phyloP scores from a whole-genome alignment of 2,329 filamentous ascomycete species.

The Apiospora koreana region DNA sequence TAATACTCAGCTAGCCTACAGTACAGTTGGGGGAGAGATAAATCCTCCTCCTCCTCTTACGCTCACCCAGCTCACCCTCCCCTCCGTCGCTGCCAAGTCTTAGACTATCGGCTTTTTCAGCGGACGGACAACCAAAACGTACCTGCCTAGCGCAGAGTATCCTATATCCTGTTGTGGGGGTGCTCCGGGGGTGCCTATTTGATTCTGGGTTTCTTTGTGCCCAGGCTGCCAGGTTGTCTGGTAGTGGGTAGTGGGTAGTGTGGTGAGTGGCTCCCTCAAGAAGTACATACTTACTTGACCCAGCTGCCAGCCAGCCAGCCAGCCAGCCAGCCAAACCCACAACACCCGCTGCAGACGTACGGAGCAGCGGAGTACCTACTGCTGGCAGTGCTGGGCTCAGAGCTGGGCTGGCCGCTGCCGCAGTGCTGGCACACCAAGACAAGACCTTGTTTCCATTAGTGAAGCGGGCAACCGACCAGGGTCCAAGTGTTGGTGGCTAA shows the following conservation, averaged over 20 bases:
- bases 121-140: conserved; percentile 4
- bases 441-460: neutral
- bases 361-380: neutral
- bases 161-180: neutral
- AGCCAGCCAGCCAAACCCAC: neutral
- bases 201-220: neutral
- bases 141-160: neutral
- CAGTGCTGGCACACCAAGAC: conserved; percentile 3
- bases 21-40: neutral
- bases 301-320: neutral
- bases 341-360: neutral
- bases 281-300: too few species aligned
- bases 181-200: neutral
- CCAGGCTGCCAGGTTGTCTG: neutral
- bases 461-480: neutral
- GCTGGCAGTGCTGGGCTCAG: neutral
- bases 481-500: neutral
- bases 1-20: neutral
- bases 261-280: too few species aligned
- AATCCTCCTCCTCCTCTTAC: neutral
- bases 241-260: neutral
- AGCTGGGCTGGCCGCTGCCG: too few species aligned
- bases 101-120: neutral
- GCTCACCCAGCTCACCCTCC: neutral
- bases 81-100: neutral